Percentiles rank a stretch among this genome's conserved stretches.
phyloP scores from a whole-genome alignment of 768 basidiomycete genomes.

The Hysterangium stoloniferum region DNA sequence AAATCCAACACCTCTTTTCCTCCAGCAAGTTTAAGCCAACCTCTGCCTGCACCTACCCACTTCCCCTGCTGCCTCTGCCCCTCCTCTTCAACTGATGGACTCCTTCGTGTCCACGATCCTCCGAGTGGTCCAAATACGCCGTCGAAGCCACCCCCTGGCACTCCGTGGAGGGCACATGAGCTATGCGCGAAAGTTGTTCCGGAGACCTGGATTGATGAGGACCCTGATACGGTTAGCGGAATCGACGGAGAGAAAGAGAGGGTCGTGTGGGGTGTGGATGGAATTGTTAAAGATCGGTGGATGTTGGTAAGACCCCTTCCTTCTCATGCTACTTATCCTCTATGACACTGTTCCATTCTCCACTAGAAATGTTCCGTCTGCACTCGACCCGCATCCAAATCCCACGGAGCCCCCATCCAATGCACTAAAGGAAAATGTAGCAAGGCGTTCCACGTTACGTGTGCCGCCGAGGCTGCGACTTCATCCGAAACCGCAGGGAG shows the following conservation, averaged over 20 bases:
- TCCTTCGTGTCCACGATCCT: slow-evolving; percentile 63
- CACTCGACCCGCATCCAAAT: slow-evolving; percentile 54
- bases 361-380: slow-evolving; percentile 86
- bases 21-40: no score
- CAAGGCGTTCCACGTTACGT: slow-evolving; percentile 89
- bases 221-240: slow-evolving; percentile 33
- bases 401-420: slow-evolving; percentile 79
- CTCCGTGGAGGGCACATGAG: slow-evolving; percentile 71
- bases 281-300: slow-evolving; percentile 89
- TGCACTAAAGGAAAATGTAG: slow-evolving; percentile 93
- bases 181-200: slow-evolving; percentile 76
- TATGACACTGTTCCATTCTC: not conserved
- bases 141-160: slow-evolving; percentile 15
- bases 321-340: not conserved
- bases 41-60: no score
- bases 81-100: slow-evolving; percentile 41
- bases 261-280: slow-evolving; percentile 78
- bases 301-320: slow-evolving; percentile 56
- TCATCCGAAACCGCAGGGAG: no score
- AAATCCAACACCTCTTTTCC: not conserved
- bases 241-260: slow-evolving; percentile 36
- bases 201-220: slow-evolving; percentile 84
- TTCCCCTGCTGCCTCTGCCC: slow-evolving; percentile 69
- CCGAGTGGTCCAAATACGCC: slow-evolving; percentile 38
- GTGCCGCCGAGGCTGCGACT: slow-evolving; percentile 56